Base-by-base conservation (phyloP, 1,139 yeast species). In the Blastobotrys arbuscula region DNA sequence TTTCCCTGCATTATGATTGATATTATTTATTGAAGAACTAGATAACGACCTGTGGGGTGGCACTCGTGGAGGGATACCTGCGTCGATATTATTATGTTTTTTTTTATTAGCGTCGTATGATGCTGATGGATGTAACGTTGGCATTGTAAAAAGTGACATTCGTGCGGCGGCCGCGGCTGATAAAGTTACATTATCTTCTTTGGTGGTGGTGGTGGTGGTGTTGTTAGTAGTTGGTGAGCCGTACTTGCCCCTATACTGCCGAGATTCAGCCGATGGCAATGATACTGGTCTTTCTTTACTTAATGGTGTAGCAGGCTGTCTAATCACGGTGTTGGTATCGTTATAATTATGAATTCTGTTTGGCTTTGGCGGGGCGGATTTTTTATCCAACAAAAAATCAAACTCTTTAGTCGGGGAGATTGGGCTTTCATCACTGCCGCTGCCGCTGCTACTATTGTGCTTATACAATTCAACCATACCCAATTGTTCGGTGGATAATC, bases 1-100 rank as follows among this genome's bases (percentile, higher is more conserved):
- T 36, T 19, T 41, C 21, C 35, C 44, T 28, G 42, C 42, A 23
- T 26, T 28, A 39, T 31, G 28, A 28, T 28, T 31, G 30, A 18
- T n/a, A n/a, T n/a, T n/a, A n/a, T n/a, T n/a, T n/a, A 12, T 8
- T 35, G 45, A 36, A 34, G 43, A 39, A 28, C 36, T 33, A 3
- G 59, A 51, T 15, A 50, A 18, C 3, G 49, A 40, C 13, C 57
- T 47, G 45, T 61, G 65, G 12, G 57, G 53, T 3, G 65, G 65
- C 5, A 60, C 63, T 39, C 50, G 50, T 1, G 65, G 65, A 12
- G 64, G 65, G 37, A 61, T 59, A 15, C 65, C 65, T 8, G 60
- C 63, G 47, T 55, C 53, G 21, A 57, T 48, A 18, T 4, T 31
- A 19, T 28, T 28, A 44, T 42, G 39, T 24, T 39, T 18, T 35